Conservation (phyloP, 2,329 filamentous ascomycete genomes). For the Elsinoe arachidis region DNA sequence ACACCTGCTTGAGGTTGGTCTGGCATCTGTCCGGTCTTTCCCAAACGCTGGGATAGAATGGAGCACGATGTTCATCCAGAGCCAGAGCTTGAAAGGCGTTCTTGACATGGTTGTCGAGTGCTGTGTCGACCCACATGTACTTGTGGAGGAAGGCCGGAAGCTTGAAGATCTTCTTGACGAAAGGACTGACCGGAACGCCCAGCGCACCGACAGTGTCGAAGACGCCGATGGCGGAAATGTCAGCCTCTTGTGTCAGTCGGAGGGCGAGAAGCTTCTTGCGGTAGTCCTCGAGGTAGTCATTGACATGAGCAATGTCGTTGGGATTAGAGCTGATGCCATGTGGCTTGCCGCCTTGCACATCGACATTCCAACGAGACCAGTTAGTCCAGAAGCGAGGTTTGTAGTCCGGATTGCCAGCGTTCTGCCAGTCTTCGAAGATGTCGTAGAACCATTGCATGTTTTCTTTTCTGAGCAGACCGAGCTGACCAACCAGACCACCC, state of each 20-base stretch:
- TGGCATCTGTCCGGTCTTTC: slow-evolving; percentile 21
- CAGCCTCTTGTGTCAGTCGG: slow-evolving; percentile 21
- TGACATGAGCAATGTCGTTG: slow-evolving; percentile 10
- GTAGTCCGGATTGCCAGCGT: slow-evolving; percentile 19
- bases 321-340: slow-evolving; percentile 7
- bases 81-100: slow-evolving; percentile 50
- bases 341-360: neutral
- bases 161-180: slow-evolving; percentile 21
- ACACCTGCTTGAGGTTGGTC: slow-evolving; percentile 42
- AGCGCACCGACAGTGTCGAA: slow-evolving; percentile 42
- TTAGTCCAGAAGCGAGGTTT: slow-evolving; percentile 15
- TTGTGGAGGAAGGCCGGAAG: slow-evolving; percentile 23
- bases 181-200: slow-evolving; percentile 29
- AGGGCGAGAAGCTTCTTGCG: slow-evolving; percentile 12
- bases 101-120: slow-evolving; percentile 32
- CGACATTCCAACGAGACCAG: slow-evolving; percentile 12
- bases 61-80: slow-evolving; percentile 43
- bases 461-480: slow-evolving; percentile 31
- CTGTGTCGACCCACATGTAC: slow-evolving; percentile 30
- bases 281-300: slow-evolving; percentile 16
- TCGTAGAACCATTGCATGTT: slow-evolving; percentile 21
- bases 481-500: slow-evolving; percentile 33
- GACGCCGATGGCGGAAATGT: slow-evolving; percentile 38
- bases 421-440: slow-evolving; percentile 24
- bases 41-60: slow-evolving; percentile 47